A percentile compares a stretch with the other conserved stretches of the same genome.
These are phyloP conservation scores for Ganoderma sinense DNA, from an alignment of 1,284 basidiomycete species.

Conservation along the genomic window DNA sequence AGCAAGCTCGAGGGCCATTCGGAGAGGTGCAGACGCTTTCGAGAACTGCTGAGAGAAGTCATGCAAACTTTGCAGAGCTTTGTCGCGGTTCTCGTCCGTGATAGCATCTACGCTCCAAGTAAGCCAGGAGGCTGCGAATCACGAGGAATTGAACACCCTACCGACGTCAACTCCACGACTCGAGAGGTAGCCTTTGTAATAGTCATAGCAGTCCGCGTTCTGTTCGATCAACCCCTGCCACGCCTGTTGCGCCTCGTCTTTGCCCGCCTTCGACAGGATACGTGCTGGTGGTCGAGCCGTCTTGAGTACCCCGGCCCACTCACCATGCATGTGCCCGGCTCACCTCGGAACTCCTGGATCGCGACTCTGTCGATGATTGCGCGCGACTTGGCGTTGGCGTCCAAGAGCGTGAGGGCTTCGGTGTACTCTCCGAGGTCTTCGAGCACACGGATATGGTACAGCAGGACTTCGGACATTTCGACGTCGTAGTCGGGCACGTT, in stretches of 20 bases:
- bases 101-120: constrained; percentile 44
- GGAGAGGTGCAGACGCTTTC: constrained; percentile 74
- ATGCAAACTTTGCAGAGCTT: constrained; percentile 65
- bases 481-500: constrained; percentile 80
- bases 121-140: neutral
- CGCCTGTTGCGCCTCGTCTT: constrained; percentile 77
- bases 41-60: constrained; percentile 71
- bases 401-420: constrained; percentile 70
- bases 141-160: constrained; percentile 42
- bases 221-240: constrained; percentile 86
- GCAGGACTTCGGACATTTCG: constrained; percentile 86
- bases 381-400: constrained; percentile 69
- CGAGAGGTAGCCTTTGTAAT: constrained; percentile 80
- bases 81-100: constrained; percentile 56
- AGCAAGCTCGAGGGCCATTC: constrained; percentile 76
- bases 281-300: constrained; percentile 56
- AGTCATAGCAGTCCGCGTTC: constrained; percentile 87
- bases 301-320: constrained; percentile 24
- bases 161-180: constrained; percentile 74
- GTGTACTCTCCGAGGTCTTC: constrained; percentile 78
- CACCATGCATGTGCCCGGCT: constrained; percentile 17
- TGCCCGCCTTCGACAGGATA: constrained; percentile 71
- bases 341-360: constrained; percentile 79
- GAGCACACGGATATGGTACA: constrained; percentile 85
- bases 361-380: constrained; percentile 77